Conservation (phyloP, 2,329 filamentous ascomycete species). For the Ploettnerulaceae sp. region DNA sequence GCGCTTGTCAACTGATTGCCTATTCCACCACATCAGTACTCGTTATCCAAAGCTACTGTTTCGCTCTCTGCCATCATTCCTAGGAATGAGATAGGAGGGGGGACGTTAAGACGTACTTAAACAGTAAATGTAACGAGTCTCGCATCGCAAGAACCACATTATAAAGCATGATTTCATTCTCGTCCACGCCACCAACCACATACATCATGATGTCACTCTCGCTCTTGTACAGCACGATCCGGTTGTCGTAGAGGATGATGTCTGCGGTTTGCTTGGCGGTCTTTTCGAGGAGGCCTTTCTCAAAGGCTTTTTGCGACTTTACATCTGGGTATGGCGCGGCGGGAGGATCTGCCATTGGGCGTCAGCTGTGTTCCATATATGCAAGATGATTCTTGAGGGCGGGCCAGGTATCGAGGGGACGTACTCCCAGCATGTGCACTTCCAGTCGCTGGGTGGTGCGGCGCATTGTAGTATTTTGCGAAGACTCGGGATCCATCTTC, state of each 20-base stretch:
- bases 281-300: slow-evolving; percentile 93
- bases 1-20: slow-evolving; percentile 93
- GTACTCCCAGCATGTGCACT: slow-evolving; percentile 5
- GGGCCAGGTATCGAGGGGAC: background rate
- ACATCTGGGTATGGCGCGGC: slow-evolving; percentile 75
- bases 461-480: slow-evolving; percentile 83
- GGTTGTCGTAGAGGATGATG: slow-evolving; percentile 96
- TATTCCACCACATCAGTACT: slow-evolving; percentile 36
- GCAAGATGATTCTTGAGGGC: slow-evolving; percentile 16
- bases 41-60: background rate
- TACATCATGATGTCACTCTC: slow-evolving; percentile 97
- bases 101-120: slow-evolving; percentile 61
- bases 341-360: slow-evolving; percentile 39
- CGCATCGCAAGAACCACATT: slow-evolving; percentile 88
- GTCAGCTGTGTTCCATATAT: slow-evolving; percentile 4
- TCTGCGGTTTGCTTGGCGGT: slow-evolving; percentile 93
- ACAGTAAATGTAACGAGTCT: slow-evolving; percentile 82
- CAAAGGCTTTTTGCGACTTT: slow-evolving; percentile 93
- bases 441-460: slow-evolving; percentile 47
- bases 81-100: background rate
- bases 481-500: slow-evolving; percentile 91
- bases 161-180: slow-evolving; percentile 96
- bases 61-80: background rate
- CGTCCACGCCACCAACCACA: slow-evolving; percentile 82
- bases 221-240: slow-evolving; percentile 95